These are phyloP conservation scores for Periglandula ipomoeae DNA, from an alignment of 2,329 filamentous ascomycete genomes.

Conservation along the genomic window DNA sequence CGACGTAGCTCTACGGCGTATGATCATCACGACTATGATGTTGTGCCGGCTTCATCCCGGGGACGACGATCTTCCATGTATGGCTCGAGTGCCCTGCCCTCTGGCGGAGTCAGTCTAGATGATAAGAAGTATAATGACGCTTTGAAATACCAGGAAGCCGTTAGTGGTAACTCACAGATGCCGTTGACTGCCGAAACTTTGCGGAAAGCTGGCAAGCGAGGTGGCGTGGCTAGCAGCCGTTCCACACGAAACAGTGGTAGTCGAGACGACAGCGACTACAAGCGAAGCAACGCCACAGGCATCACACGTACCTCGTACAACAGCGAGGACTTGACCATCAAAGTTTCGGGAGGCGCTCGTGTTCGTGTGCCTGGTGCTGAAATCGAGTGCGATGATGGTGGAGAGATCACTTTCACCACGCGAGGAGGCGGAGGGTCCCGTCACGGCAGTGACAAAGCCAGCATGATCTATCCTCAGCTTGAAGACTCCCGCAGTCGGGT, in stretches of 20 bases:
- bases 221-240: constrained; percentile 40
- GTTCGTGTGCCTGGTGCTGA: constrained; percentile 48
- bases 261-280: constrained; percentile 55
- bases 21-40: constrained; percentile 28
- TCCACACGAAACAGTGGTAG: constrained; percentile 51
- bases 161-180: constrained; percentile 33
- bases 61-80: constrained; percentile 33
- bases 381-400: constrained; percentile 49
- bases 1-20: constrained; percentile 28
- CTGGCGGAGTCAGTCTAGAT: constrained; percentile 25
- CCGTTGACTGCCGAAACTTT: constrained; percentile 49
- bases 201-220: constrained; percentile 37
- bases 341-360: constrained; percentile 45
- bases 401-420: constrained; percentile 47
- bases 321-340: constrained; percentile 51
- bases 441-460: constrained; percentile 42
- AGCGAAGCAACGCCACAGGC: constrained; percentile 51
- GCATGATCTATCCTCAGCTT: constrained; percentile 34
- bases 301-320: constrained; percentile 45
- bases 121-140: constrained; percentile 30
- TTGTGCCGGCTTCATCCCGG: constrained; percentile 28
- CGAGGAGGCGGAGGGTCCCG: constrained; percentile 19
- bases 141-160: constrained; percentile 42
- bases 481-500: constrained; percentile 36
- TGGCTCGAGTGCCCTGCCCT: constrained; percentile 22